Evolutionary conservation across 306 rosid species (phyloP), one percentile per base, ranked within the genome.

Genomic region (Vigna nakashimae): DNA sequence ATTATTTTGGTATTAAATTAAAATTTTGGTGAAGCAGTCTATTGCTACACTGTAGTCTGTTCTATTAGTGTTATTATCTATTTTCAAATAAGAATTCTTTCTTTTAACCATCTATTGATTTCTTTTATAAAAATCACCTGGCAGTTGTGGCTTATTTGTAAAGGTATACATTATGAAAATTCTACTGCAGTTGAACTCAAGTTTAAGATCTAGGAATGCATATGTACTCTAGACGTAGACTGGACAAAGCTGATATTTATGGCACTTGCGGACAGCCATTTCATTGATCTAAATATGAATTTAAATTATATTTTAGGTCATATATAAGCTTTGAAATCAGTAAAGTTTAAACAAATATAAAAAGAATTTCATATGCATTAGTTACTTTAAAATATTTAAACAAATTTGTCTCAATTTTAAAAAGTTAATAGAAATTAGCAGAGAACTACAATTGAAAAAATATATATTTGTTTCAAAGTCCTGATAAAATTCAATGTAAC

Each of bases 11-110:
- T 48, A 22, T 92, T 26, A 86, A 80, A 65, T 75, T 92, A 52
- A 92, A 90, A 77, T 88, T 87, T 83, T 90, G 97, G 93, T 90
- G 84, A 84, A 53, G 65, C 38, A 52, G 32, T 82, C 40, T 18
- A 57, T 76, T 65, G 43, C 17, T 52, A 53, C 45, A 14, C 11
- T 80, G 14, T 67, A 32, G 79, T 52, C 14, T 57, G 69, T 58
- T 46, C 46, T 9, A 51, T 46, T 43, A 1, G 36, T 22, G 36
- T 73, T 55, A 4, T 40, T 56, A 28, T 36, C 56, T 28, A 6
- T 49, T 22, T 40, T 48, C 63, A 24, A 40, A 4, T 6, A n/a
- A 11, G 5, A 32, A 14, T 18, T 58, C 9, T 56, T 12, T 58
- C 60, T 42, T 50, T 36, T n/a, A 3, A 65, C 71, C 43, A 59